A percentile compares a stretch with the other conserved stretches of the same genome.
These are phyloP conservation scores for Edaphochlamys debaryana DNA, from an alignment of 139 green algal species.

Conservation along the genomic window DNA sequence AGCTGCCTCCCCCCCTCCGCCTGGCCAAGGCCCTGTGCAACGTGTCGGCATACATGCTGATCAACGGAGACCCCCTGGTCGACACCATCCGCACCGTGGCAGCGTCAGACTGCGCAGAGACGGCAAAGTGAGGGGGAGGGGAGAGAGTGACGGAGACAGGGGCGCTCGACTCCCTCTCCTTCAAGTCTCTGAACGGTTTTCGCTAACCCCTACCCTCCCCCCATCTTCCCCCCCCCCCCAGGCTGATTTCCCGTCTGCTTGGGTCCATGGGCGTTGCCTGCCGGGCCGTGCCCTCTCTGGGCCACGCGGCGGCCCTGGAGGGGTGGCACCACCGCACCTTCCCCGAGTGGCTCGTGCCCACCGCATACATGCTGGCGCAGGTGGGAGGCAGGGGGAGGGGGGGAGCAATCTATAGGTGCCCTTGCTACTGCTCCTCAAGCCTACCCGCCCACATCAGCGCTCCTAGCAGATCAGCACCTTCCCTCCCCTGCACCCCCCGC, in stretches of 20 bases:
- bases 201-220: no score
- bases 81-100: slow-evolving; percentile 46
- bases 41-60: slow-evolving; percentile 31
- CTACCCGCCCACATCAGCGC: no score
- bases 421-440: no score
- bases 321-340: slow-evolving; percentile 31
- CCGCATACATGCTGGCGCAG: no score
- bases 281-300: slow-evolving; percentile 1
- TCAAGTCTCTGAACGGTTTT: no score
- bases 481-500: no score
- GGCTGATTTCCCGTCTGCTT: not conserved
- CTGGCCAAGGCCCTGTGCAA: slow-evolving; percentile 48
- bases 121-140: not conserved
- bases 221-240: not conserved
- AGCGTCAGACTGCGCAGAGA: not conserved
- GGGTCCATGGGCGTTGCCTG: slow-evolving; percentile 8
- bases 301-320: slow-evolving; percentile 29
- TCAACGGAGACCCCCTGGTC: slow-evolving; percentile 38
- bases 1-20: not conserved
- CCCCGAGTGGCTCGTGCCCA: slow-evolving; percentile 35
- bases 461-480: no score
- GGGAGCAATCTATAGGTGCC: no score
- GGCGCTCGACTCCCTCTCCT: no score
- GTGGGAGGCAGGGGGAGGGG: no score
- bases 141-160: no score